Evolutionary conservation across 78 protist genomes (phyloP).

Genomic region (Dictyostelium intermedium): DNA sequence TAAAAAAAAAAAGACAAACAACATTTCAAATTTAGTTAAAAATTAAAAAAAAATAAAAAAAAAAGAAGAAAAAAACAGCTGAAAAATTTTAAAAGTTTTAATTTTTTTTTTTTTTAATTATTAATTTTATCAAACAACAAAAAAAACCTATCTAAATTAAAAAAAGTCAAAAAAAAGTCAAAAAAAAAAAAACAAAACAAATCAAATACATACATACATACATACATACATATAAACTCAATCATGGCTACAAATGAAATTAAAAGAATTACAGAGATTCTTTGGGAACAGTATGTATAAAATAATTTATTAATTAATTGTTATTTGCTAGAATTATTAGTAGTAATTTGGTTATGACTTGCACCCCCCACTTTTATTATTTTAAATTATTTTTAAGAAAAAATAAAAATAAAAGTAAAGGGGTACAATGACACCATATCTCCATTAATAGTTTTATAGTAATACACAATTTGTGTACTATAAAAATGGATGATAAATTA

Average conservation of each 20-base stretch:
- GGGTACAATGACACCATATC: not conserved
- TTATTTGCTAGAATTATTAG: constrained; percentile 18
- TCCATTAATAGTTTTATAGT: not conserved
- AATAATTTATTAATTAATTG: not conserved
- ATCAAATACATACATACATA: not conserved
- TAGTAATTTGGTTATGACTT: constrained; percentile 10
- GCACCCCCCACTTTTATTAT: no score
- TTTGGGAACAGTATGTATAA: constrained; percentile 49
- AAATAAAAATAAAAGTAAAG: not conserved
- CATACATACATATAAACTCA: not conserved
- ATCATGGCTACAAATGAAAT: constrained; percentile 21
- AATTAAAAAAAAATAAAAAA: not conserved
- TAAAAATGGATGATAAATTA: constrained; percentile 10
- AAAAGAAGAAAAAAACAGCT: not conserved
- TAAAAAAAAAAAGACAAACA: not conserved
- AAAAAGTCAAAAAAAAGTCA: not conserved
- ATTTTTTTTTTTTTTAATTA: not conserved
- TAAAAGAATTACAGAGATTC: constrained; percentile 44
- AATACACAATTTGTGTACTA: not conserved
- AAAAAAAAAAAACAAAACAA: not conserved
- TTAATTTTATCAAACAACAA: not conserved
- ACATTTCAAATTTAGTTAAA: not conserved
- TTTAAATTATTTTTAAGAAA: not conserved
- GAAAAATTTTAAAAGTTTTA: not conserved
- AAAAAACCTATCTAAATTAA: not conserved